Evolutionary conservation across 257 asterid species (phyloP).

Genomic region (Echites panduratus): DNA sequence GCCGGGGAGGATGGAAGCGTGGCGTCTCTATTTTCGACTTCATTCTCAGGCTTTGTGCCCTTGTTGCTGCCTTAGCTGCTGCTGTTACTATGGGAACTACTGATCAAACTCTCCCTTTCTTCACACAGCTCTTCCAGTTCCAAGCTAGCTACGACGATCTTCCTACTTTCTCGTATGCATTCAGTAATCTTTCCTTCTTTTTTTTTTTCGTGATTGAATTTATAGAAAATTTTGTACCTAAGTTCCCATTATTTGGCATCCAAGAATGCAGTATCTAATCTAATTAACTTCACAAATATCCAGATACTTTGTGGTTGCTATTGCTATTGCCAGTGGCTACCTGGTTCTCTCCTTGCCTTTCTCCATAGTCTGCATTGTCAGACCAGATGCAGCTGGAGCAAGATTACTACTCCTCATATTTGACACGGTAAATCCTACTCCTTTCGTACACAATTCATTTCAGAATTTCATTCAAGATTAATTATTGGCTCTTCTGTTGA

Average conservation of each 20-base stretch:
- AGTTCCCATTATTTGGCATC: too few relatives aligned
- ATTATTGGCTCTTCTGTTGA: not conserved
- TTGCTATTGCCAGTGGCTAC: conserved; percentile 68
- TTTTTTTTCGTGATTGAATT: not conserved
- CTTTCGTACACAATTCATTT: too few relatives aligned
- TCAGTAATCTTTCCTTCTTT: not conserved
- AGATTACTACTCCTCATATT: conserved; percentile 65
- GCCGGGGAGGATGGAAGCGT: conserved; percentile 39
- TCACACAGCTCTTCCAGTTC: conserved; percentile 76
- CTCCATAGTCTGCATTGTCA: conserved; percentile 73
- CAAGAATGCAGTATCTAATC: not conserved
- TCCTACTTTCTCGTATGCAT: conserved; percentile 62
- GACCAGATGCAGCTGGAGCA: conserved; percentile 49
- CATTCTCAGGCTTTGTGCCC: conserved; percentile 57
- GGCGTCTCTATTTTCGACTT: conserved; percentile 72
- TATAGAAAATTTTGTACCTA: not conserved
- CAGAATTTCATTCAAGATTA: not conserved
- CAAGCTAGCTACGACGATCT: conserved; percentile 79
- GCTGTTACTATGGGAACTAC: conserved; percentile 77
- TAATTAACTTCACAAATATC: not conserved
- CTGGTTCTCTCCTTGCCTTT: conserved; percentile 75
- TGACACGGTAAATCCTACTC: conserved; percentile 53
- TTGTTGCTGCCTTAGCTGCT: conserved; percentile 58
- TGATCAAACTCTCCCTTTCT: conserved; percentile 72
- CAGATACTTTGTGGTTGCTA: conserved; percentile 72